Percentiles rank a stretch among this genome's conserved stretches.
Evolutionary conservation across 75 land plant genomes (phyloP).

Genomic region (Adiantum capillusveneris): DNA sequence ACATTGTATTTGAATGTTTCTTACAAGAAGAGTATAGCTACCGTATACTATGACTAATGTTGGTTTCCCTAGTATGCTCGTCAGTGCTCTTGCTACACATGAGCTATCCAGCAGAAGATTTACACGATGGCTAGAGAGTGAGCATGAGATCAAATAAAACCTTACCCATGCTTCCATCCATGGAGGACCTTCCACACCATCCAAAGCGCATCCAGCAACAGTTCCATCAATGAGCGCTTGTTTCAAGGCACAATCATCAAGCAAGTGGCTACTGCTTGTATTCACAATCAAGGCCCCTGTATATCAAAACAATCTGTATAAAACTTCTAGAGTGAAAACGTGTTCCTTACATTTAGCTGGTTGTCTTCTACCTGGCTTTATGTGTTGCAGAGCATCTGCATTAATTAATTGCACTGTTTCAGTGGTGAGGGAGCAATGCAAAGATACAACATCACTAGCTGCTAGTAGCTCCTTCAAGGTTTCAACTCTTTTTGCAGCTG

Average conservation of each 20-base stretch:
- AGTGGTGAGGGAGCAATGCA: conserved; percentile 85
- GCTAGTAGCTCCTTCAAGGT: conserved; percentile 90
- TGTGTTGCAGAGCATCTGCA: conserved; percentile 83
- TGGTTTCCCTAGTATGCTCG: no score
- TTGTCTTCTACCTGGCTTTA: conserved; percentile 95
- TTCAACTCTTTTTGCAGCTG: conserved; percentile 79
- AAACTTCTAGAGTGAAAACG: background rate
- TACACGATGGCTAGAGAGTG: no score
- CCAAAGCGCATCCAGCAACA: conserved; percentile 95
- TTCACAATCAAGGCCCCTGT: conserved; percentile 92
- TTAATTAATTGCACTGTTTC: conserved; percentile 88
- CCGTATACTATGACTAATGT: no score
- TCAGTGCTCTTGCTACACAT: no score
- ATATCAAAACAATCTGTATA: background rate
- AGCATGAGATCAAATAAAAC: no score
- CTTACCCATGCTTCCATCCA: conserved; percentile 99
- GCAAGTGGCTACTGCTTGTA: conserved; percentile 86
- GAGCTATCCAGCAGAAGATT: no score
- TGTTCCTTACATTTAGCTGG: background rate
- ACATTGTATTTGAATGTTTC: no score
- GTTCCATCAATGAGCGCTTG: conserved; percentile 91
- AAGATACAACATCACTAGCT: conserved; percentile 85
- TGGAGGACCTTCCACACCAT: conserved; percentile 99
- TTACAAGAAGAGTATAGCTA: no score
- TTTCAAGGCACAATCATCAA: conserved; percentile 98